Conservation (phyloP, 441 rosid species). For the Arabidopsis hybrid region DNA sequence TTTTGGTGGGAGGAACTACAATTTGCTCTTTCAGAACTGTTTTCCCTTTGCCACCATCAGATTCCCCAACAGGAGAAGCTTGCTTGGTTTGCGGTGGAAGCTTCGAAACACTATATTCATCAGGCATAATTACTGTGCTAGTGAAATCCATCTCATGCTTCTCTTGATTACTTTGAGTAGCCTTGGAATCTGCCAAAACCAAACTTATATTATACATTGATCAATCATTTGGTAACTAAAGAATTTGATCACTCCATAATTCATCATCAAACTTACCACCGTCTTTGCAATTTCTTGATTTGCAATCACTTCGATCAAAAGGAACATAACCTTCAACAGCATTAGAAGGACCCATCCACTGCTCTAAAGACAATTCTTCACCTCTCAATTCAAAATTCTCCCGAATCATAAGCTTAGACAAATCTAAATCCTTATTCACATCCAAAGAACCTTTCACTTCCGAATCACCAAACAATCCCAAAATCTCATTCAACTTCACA, state of each 20-base stretch:
- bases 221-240: not conserved
- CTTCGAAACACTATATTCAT: slow-evolving; percentile 70
- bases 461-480: slow-evolving; percentile 53
- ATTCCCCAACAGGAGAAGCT: slow-evolving; percentile 39
- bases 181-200: slow-evolving; percentile 56
- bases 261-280: slow-evolving; percentile 55
- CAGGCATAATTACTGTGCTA: slow-evolving; percentile 65
- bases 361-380: slow-evolving; percentile 52
- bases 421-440: slow-evolving; percentile 55
- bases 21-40: slow-evolving; percentile 36
- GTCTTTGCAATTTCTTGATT: slow-evolving; percentile 39
- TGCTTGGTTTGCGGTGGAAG: slow-evolving; percentile 46
- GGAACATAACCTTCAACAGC: slow-evolving; percentile 96
- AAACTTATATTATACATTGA: not conserved
- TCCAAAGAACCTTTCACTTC: slow-evolving; percentile 30
- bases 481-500: slow-evolving; percentile 52
- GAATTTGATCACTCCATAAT: not conserved
- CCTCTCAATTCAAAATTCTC: slow-evolving; percentile 55
- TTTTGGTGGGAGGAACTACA: slow-evolving; percentile 17
- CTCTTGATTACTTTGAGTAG: slow-evolving; percentile 42
- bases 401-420: slow-evolving; percentile 59
- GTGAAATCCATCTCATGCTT: slow-evolving; percentile 59
- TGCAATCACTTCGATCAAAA: slow-evolving; percentile 41
- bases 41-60: slow-evolving; percentile 47
- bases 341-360: slow-evolving; percentile 76